phyloP scores from a whole-genome alignment of 108 stramenopile species.

The Bacterosira constricta region DNA sequence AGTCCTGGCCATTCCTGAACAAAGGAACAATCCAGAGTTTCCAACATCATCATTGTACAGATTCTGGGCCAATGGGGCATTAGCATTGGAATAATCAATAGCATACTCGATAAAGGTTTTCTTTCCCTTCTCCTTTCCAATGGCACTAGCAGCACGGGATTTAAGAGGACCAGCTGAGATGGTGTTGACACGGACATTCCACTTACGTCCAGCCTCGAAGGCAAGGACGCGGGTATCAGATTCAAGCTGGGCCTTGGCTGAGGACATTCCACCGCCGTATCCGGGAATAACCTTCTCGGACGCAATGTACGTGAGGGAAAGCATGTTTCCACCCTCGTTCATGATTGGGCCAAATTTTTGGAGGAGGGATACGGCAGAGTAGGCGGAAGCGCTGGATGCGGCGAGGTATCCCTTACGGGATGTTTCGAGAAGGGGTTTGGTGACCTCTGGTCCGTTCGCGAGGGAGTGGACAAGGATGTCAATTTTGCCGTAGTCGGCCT shows the following conservation, averaged over 20 bases:
- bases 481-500: slow-evolving; percentile 96
- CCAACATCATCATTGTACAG: slow-evolving; percentile 99
- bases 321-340: slow-evolving; percentile 89
- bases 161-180: slow-evolving; percentile 98
- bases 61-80: slow-evolving; percentile 95
- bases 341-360: slow-evolving; percentile 97
- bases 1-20: slow-evolving; percentile 88
- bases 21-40: slow-evolving; percentile 88
- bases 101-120: slow-evolving; percentile 99
- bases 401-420: slow-evolving; percentile 96
- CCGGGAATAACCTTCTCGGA: slow-evolving; percentile 98
- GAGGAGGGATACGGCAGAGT: slow-evolving; percentile 93
- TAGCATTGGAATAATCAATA: slow-evolving; percentile 97
- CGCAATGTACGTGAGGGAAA: slow-evolving; percentile 98
- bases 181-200: slow-evolving; percentile 93
- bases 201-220: slow-evolving; percentile 96
- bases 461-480: slow-evolving; percentile 98
- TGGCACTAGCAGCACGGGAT: slow-evolving; percentile 93
- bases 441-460: slow-evolving; percentile 98
- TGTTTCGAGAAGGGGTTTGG: slow-evolving; percentile 97
- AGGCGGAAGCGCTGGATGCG: slow-evolving; percentile 95
- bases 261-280: slow-evolving; percentile 98
- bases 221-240: slow-evolving; percentile 95
- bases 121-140: slow-evolving; percentile 90
- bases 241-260: slow-evolving; percentile 97